Evolutionary conservation across 1,284 basidiomycete species (phyloP), one percentile per base, ranked within the genome.

Genomic region (Austroboletus novae-zelandiae): DNA sequence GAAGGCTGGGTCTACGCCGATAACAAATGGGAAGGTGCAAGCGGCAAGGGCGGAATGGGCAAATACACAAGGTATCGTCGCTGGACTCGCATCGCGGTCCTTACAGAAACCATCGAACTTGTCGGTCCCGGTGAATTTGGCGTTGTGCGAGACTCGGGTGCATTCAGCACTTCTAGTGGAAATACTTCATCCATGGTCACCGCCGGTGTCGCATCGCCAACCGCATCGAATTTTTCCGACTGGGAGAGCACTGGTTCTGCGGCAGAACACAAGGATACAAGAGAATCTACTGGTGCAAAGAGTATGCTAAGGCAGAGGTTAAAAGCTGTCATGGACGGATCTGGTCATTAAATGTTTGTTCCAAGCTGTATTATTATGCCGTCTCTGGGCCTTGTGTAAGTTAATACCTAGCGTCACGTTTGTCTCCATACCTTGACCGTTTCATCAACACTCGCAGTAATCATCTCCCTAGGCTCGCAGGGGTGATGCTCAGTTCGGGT

Each of bases 1-100:
- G 92, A 96, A 52, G 94, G 94, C 1, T 97, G 94, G 94, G 81
- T 94, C 30, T 97, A 94, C 65, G 90, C 87, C 4, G 95, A 96
- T 62, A 98, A 98, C 69, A 95, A 96, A 65, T 98, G 95, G 95
- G 94, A 97, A 61, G 80, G 76, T 46, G 78, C 83, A 54, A 84
- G 81, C 52, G 74, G 74, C 47, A 88, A 86, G 60, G 89, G 89
- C 40, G 91, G 93, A 1, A 81, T 96, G 70, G 91, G 94, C 60
- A 93, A 93, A 84, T 94, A 90, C 65, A 94, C 92, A 1, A 82
- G 92, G 11, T 84, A 84, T 61, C 72, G 92, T 46, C 77, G 89
- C 48, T 94, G 92, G 92, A 88, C 86, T 4, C 83, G 92, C 45
- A 77, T 92, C 34, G 92, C 92, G 2, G 69, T 89, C 11, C 80